A percentile compares a stretch with the other conserved stretches of the same genome.
Evolutionary conservation across 2,329 filamentous ascomycete genomes (phyloP).

Genomic region (Claviceps cyperi): DNA sequence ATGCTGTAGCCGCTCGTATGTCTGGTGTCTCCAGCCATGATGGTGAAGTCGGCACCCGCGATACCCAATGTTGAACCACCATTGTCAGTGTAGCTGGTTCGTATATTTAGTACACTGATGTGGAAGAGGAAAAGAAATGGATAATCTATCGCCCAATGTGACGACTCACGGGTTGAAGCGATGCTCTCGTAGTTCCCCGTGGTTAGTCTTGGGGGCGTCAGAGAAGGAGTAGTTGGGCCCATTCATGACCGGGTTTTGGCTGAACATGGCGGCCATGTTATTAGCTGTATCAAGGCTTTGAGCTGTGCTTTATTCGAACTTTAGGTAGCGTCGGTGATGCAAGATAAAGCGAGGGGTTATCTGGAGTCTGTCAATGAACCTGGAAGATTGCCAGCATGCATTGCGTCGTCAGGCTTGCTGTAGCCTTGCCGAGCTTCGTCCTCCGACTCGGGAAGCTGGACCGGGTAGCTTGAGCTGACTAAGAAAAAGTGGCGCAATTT

Average conservation of each 20-base stretch:
- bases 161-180: slow-evolving; percentile 75
- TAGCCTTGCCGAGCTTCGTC: slow-evolving; percentile 4
- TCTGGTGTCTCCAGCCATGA: slow-evolving; percentile 93
- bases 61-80: slow-evolving; percentile 94
- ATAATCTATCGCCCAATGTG: not conserved
- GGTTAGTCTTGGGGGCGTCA: slow-evolving; percentile 38
- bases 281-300: not conserved
- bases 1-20: slow-evolving; percentile 96
- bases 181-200: slow-evolving; percentile 52
- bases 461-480: slow-evolving; percentile 26
- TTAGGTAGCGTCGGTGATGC: not conserved
- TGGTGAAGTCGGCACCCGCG: slow-evolving; percentile 83
- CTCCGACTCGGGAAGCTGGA: slow-evolving; percentile 5
- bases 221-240: slow-evolving; percentile 56
- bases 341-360: slow-evolving; percentile 4
- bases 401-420: slow-evolving; percentile 19
- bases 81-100: slow-evolving; percentile 80
- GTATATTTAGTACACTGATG: not conserved
- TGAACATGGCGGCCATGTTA: slow-evolving; percentile 52
- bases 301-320: not conserved
- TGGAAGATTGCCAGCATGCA: slow-evolving; percentile 19
- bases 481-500: slow-evolving; percentile 13
- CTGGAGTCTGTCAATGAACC: slow-evolving; percentile 6
- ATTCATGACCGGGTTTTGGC: slow-evolving; percentile 54
- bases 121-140: not conserved